Evolutionary conservation across 768 basidiomycete species (phyloP).

Genomic region (Agrocybe praecox): DNA sequence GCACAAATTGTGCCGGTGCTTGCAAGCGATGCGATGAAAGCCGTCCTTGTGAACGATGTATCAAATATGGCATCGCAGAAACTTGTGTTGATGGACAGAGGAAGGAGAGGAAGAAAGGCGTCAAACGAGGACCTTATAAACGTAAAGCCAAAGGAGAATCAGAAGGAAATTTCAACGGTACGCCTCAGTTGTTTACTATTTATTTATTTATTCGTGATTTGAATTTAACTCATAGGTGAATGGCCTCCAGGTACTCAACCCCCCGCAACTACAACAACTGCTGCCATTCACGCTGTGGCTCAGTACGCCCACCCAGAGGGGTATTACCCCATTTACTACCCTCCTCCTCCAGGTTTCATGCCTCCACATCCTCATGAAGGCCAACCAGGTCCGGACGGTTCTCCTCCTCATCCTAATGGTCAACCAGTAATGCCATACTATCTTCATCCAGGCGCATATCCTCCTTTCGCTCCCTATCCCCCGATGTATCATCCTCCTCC

Average conservation of each 20-base stretch:
- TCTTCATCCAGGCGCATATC: constrained; percentile 37
- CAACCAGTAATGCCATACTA: constrained; percentile 43
- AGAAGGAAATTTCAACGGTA: constrained; percentile 17
- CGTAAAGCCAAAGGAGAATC: constrained; percentile 45
- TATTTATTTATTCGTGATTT: constrained; percentile 1
- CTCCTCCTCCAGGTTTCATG: constrained; percentile 36
- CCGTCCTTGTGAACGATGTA: constrained; percentile 88
- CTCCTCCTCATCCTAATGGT: constrained; percentile 31
- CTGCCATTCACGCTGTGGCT: constrained; percentile 33
- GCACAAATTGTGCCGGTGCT: constrained; percentile 85
- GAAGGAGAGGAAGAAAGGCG: constrained; percentile 91
- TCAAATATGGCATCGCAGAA: constrained; percentile 81
- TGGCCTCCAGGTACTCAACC: constrained; percentile 28
- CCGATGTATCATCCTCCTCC: constrained; percentile 36
- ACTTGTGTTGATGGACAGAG: constrained; percentile 88
- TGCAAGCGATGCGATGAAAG: constrained; percentile 90
- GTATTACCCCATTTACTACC: constrained; percentile 43
- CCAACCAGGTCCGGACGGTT: constrained; percentile 28
- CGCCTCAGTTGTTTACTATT: constrained; percentile 3
- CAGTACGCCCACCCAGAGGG: constrained; percentile 37
- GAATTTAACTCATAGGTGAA: constrained; percentile 19
- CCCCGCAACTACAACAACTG: constrained; percentile 24
- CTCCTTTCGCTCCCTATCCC: constrained; percentile 38
- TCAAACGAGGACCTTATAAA: constrained; percentile 89
- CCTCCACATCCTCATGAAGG: constrained; percentile 32